Evolutionary conservation across 257 asterid genomes (phyloP), one percentile per base, ranked within the genome.

Genomic region (Capsicum pubescens): DNA sequence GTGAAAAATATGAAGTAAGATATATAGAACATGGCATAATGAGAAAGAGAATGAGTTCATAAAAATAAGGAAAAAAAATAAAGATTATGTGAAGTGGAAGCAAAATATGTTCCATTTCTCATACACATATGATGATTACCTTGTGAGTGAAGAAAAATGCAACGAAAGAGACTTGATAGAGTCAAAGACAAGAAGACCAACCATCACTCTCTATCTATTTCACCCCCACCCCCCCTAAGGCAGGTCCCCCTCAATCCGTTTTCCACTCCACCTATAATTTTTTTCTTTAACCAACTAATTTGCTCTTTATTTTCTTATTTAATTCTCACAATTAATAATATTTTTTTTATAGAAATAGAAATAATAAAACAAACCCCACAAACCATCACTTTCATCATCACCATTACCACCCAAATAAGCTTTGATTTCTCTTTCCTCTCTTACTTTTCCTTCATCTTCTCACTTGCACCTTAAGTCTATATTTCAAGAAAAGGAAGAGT

Each of bases 11-110:
- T 88, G 16, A 79, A 19, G 90, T 39, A 74, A 88, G 84, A 84
- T 92, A 90, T 84, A 92, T 89, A 90, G 94, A 80, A 52, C 32
- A 26, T 61, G 59, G 61, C 12, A 85, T 88, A 80, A 87, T 89
- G 79, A 88, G 91, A 88, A 87, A 86, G 86, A 87, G 86, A 84
- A 86, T 87, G 83, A 56, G 39, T 26, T 26, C 32, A 83, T 55
- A 42, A 32, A 56, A 61, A 4, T 8, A 54, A 86, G 42, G 3
- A 42, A 36, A 39, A 42, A 84, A 84, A 36, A 39, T 26, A 84
- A 84, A 67, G 94, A 92, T 95, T 89, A 91, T 95, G 98, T 95
- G 98, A 95, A 95, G 97, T 92, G 97, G 95, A 95, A 95, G 98
- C 97, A 93, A 94, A 90, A 89, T 87, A 84, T 89, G 93, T 89